Evolutionary conservation across 2,329 filamentous ascomycete species (phyloP).

Genomic region (Paraphaeosphaeria minitans): DNA sequence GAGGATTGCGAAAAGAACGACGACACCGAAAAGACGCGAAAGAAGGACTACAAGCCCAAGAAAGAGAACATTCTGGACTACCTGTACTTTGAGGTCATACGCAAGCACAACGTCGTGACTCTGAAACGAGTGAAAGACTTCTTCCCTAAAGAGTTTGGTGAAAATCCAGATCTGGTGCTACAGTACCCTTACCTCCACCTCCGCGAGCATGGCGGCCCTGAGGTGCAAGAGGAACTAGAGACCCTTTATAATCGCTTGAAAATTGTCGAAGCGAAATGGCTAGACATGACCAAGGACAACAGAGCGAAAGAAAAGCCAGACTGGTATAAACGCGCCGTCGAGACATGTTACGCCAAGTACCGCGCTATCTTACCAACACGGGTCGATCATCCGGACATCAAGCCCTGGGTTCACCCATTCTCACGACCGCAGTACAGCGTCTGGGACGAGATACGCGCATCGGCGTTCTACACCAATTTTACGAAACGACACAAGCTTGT

Average conservation of each 20-base stretch:
- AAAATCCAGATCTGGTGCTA: slow-evolving; percentile 13
- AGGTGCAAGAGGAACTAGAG: background rate
- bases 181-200: slow-evolving; percentile 12
- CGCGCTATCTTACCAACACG: slow-evolving; percentile 20
- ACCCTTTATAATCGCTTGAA: slow-evolving; percentile 6
- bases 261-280: slow-evolving; percentile 17
- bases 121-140: slow-evolving; percentile 29
- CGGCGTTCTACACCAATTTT: slow-evolving; percentile 43
- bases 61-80: slow-evolving; percentile 64
- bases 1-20: slow-evolving; percentile 25
- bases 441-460: slow-evolving; percentile 56
- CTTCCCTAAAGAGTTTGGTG: slow-evolving; percentile 25
- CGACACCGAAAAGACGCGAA: slow-evolving; percentile 22
- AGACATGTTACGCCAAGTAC: slow-evolving; percentile 24
- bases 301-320: slow-evolving; percentile 5
- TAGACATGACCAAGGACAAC: background rate
- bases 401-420: slow-evolving; percentile 16
- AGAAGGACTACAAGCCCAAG: slow-evolving; percentile 28
- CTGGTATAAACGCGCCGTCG: slow-evolving; percentile 20
- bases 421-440: slow-evolving; percentile 19
- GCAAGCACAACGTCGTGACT: slow-evolving; percentile 44
- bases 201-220: background rate
- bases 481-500: slow-evolving; percentile 36
- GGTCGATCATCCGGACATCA: slow-evolving; percentile 16
- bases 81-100: slow-evolving; percentile 62